These are phyloP conservation scores for Chrysoporthe austroafricana DNA, from an alignment of 2,329 filamentous ascomycete genomes.

Conservation along the genomic window DNA sequence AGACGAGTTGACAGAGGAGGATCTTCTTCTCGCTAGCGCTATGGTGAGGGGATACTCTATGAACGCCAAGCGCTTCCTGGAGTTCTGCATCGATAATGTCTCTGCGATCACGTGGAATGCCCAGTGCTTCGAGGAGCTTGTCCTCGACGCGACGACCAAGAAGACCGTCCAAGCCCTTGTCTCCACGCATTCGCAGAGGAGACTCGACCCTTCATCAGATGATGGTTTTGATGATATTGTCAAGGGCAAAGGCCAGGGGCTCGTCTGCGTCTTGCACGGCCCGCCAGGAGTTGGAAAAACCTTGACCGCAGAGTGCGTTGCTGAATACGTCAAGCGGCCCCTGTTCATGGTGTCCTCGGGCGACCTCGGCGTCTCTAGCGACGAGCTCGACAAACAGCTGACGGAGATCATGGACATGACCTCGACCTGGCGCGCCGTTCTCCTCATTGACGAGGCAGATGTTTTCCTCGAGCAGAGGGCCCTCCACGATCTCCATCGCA, in stretches of 20 bases:
- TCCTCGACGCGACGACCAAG: constrained; percentile 37
- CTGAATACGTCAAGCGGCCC: constrained; percentile 39
- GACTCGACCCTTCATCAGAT: background rate
- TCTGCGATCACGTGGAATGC: constrained; percentile 36
- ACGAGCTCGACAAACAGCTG: constrained; percentile 23
- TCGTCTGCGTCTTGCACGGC: constrained; percentile 35
- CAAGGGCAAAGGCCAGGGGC: constrained; percentile 33
- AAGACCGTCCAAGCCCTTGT: constrained; percentile 39
- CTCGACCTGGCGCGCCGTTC: constrained; percentile 32
- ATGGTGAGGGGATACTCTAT: constrained; percentile 40
- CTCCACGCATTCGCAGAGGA: constrained; percentile 30
- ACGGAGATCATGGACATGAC: constrained; percentile 28
- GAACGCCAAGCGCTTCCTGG: constrained; percentile 38
- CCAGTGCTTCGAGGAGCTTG: constrained; percentile 38
- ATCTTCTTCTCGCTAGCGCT: constrained; percentile 34
- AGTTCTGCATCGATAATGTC: constrained; percentile 35
- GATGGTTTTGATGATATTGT: constrained; percentile 31
- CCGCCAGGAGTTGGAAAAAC: constrained; percentile 43
- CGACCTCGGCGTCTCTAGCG: constrained; percentile 29
- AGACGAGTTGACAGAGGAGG: constrained; percentile 36
- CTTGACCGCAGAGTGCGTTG: constrained; percentile 41
- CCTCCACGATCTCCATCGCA: constrained; percentile 28
- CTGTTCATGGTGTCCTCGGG: constrained; percentile 41
- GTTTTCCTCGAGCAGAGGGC: constrained; percentile 31
- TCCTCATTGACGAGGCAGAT: constrained; percentile 34